Conservation (phyloP, 108 stramenopile species). For the Hondaea fermentalgiana region DNA sequence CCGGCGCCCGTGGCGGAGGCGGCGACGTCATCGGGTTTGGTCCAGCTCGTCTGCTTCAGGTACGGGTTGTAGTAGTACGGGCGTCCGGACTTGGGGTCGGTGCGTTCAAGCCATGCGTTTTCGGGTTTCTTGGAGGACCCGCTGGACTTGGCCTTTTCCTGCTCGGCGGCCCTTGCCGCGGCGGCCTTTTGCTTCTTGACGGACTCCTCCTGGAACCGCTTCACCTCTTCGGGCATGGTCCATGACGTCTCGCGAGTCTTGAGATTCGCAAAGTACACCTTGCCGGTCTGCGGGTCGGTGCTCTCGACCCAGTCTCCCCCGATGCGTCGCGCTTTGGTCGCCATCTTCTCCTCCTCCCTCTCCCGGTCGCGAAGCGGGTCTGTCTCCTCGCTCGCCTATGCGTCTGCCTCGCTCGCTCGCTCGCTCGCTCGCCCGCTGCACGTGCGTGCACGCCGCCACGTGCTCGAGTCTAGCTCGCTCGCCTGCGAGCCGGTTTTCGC, state of each 20-base stretch:
- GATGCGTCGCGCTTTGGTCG: slow-evolving; percentile 18
- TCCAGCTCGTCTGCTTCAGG: slow-evolving; percentile 12
- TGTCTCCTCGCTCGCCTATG: too few relatives aligned
- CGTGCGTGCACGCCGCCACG: too few relatives aligned
- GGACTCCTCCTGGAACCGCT: not conserved
- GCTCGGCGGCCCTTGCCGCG: not conserved
- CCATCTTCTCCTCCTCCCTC: not conserved
- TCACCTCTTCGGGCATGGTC: slow-evolving; percentile 6
- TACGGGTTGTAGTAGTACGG: slow-evolving; percentile 6
- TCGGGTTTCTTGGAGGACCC: slow-evolving; percentile 48
- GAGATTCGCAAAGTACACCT: slow-evolving; percentile 2
- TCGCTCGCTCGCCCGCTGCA: too few relatives aligned
- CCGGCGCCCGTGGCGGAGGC: not conserved
- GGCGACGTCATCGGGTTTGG: not conserved
- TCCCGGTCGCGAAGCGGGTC: too few relatives aligned
- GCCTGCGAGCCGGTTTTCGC: too few relatives aligned
- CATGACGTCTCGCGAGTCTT: slow-evolving; percentile 20
- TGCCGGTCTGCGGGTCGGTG: slow-evolving; percentile 18
- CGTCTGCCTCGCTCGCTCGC: too few relatives aligned
- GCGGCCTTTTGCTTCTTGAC: not conserved
- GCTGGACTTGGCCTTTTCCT: slow-evolving; percentile 22
- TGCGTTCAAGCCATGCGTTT: not conserved
- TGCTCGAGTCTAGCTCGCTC: too few relatives aligned
- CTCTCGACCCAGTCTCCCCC: slow-evolving; percentile 23
- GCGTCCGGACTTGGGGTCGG: not conserved